These are phyloP conservation scores for Phytophthora uliginosa DNA, from an alignment of 352 stramenopile species.

Conservation along the genomic window DNA sequence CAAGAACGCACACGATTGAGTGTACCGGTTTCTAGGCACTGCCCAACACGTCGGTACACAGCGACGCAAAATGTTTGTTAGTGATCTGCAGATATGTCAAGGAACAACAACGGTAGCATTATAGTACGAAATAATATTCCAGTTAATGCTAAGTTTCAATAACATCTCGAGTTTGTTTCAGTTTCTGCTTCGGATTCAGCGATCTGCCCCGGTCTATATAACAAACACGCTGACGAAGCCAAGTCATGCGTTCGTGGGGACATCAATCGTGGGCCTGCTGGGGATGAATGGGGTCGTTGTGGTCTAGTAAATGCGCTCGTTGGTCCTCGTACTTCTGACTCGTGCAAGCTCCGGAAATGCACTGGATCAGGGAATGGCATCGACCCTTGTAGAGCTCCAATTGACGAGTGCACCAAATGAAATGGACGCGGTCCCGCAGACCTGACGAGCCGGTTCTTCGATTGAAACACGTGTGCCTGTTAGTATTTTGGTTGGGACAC, in stretches of 20 bases:
- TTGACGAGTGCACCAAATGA: conserved; percentile 51
- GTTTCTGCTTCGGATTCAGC: conserved; percentile 4
- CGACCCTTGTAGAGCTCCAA: conserved; percentile 22
- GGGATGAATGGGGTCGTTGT: conserved; percentile 61
- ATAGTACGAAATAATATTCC: too few relatives aligned
- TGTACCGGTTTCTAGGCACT: background rate
- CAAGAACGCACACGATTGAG: background rate
- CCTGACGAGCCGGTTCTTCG: conserved; percentile 54
- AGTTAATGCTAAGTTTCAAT: background rate
- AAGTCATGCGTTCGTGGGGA: conserved; percentile 38
- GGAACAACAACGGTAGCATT: too few relatives aligned
- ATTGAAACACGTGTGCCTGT: background rate
- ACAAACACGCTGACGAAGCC: conserved; percentile 26
- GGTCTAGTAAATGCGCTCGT: background rate
- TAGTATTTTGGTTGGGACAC: background rate
- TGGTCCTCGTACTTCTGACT: conserved; percentile 3
- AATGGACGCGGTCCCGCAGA: conserved; percentile 51
- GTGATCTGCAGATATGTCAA: too few relatives aligned
- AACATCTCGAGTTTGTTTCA: background rate
- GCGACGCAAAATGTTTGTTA: background rate
- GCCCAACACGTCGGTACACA: too few relatives aligned
- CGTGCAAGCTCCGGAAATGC: conserved; percentile 5
- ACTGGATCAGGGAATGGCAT: conserved; percentile 23
- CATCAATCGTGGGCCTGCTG: conserved; percentile 40
- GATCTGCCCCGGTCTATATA: conserved; percentile 1